Conservation (phyloP, 129 eudicot species). For the Scalesia atractyloides region DNA sequence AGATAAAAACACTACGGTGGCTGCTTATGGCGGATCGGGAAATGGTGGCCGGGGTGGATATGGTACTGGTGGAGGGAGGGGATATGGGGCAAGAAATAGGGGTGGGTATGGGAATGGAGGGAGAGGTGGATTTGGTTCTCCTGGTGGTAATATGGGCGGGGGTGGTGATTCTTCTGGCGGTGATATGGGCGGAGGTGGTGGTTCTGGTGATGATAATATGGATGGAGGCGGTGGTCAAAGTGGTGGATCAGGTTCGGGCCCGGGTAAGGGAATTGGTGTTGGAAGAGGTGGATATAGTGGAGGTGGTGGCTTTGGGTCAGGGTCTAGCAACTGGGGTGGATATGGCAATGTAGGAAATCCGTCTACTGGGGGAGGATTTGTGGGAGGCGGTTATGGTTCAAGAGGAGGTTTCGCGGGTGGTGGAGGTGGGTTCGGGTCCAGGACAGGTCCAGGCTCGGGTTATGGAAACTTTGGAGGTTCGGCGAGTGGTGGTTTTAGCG, state of each 20-base stretch:
- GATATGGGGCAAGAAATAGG: slow-evolving; percentile 27
- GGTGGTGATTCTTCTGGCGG: slow-evolving; percentile 18
- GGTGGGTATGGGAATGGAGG: slow-evolving; percentile 29
- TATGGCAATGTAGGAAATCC: slow-evolving; percentile 34
- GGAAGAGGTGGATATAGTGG: slow-evolving; percentile 8
- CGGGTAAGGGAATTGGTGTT: not conserved
- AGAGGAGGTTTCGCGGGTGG: slow-evolving; percentile 34
- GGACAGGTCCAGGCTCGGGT: slow-evolving; percentile 28
- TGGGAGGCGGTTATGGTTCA: slow-evolving; percentile 34
- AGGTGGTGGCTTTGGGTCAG: slow-evolving; percentile 25
- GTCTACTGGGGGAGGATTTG: slow-evolving; percentile 20
- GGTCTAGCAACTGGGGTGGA: slow-evolving; percentile 38
- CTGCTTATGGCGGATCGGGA: slow-evolving; percentile 22
- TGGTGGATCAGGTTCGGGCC: slow-evolving; percentile 2
- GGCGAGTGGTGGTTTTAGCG: slow-evolving; percentile 16
- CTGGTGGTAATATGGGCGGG: slow-evolving; percentile 25
- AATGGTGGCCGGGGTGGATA: slow-evolving; percentile 22
- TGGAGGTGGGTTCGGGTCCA: slow-evolving; percentile 20
- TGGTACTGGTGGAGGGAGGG: slow-evolving; percentile 25
- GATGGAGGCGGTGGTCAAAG: not conserved
- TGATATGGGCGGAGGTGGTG: slow-evolving; percentile 1
- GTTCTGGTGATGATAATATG: not conserved
- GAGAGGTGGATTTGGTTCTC: slow-evolving; percentile 21
- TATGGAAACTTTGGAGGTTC: slow-evolving; percentile 31
- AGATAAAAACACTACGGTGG: slow-evolving; percentile 6